A percentile compares a stretch with the other conserved stretches of the same genome.
These are phyloP conservation scores for Metschnikowia peoriensis DNA, from an alignment of 805 yeast species.

Conservation along the genomic window DNA sequence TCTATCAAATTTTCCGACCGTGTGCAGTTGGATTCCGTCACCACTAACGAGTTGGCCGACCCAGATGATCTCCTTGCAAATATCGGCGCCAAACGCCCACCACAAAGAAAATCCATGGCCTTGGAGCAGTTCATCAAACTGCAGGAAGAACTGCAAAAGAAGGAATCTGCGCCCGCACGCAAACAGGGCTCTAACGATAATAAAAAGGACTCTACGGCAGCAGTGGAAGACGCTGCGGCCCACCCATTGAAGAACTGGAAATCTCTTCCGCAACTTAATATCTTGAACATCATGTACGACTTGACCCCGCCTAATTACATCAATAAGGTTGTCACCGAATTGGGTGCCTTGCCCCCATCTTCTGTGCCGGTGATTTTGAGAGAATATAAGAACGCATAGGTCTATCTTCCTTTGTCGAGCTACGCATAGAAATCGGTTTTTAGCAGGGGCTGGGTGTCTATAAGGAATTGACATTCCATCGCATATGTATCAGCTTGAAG, in stretches of 20 bases:
- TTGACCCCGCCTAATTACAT: constrained; percentile 91
- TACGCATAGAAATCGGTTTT: no score
- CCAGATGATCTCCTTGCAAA: constrained; percentile 61
- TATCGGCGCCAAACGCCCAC: constrained; percentile 50
- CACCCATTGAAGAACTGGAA: constrained; percentile 60
- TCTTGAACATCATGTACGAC: constrained; percentile 87
- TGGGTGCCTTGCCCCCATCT: constrained; percentile 96
- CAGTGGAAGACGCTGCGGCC: constrained; percentile 26
- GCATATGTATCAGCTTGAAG: no score
- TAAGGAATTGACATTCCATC: no score
- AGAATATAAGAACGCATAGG: constrained; percentile 65
- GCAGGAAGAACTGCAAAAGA: constrained; percentile 28
- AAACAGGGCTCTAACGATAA: constrained; percentile 26
- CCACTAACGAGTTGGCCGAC: constrained; percentile 87
- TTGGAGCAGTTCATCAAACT: constrained; percentile 58
- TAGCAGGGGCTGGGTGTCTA: no score
- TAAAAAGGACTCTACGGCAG: constrained; percentile 12
- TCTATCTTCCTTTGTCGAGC: no score
- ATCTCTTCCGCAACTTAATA: constrained; percentile 57
- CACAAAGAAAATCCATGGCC: constrained; percentile 57
- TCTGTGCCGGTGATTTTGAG: constrained; percentile 95
- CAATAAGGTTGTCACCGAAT: constrained; percentile 92
- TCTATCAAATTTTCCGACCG: constrained; percentile 91
- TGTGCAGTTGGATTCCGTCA: constrained; percentile 94
- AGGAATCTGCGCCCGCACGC: constrained; percentile 31